phyloP scores from a whole-genome alignment of 2,329 filamentous ascomycete genomes.

The Dendrostoma leiphaemia region DNA sequence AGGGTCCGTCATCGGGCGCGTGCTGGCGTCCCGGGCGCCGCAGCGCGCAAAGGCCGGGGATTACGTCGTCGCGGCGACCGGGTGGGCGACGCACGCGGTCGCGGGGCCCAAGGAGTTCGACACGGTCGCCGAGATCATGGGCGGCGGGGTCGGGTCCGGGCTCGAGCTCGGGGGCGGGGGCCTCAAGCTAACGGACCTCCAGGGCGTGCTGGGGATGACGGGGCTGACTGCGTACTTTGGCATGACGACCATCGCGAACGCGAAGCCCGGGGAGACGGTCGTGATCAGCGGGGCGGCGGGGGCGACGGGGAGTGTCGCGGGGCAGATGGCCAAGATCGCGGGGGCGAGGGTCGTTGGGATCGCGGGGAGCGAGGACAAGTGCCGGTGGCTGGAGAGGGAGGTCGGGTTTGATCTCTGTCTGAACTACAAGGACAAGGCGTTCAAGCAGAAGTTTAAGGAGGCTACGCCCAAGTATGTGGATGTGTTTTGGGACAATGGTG shows the following conservation, averaged over 20 bases:
- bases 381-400: conserved; percentile 55
- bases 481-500: conserved; percentile 70
- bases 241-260: conserved; percentile 59
- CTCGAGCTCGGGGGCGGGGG: conserved; percentile 22
- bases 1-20: conserved; percentile 50
- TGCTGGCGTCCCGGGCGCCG: conserved; percentile 46
- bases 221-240: conserved; percentile 68
- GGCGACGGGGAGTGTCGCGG: conserved; percentile 64
- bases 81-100: conserved; percentile 59
- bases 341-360: conserved; percentile 54
- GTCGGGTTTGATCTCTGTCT: conserved; percentile 66
- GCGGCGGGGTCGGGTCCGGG: conserved; percentile 5
- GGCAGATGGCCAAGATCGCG: conserved; percentile 66
- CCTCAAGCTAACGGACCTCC: conserved; percentile 45
- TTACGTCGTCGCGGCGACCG: conserved; percentile 47
- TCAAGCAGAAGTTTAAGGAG: conserved; percentile 56
- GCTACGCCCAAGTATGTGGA: conserved; percentile 61
- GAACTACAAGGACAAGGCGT: conserved; percentile 67
- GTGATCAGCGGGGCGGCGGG: conserved; percentile 67
- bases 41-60: conserved; percentile 46
- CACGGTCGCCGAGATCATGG: conserved; percentile 14
- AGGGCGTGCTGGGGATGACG: conserved; percentile 57
- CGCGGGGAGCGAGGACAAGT: conserved; percentile 56
- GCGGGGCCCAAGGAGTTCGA: conserved; percentile 42
- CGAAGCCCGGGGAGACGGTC: conserved; percentile 62